Percentiles rank a stretch among this genome's conserved stretches.
These are phyloP conservation scores for Hansenula sp. DNA, from an alignment of 1,139 yeast species.

Conservation along the genomic window DNA sequence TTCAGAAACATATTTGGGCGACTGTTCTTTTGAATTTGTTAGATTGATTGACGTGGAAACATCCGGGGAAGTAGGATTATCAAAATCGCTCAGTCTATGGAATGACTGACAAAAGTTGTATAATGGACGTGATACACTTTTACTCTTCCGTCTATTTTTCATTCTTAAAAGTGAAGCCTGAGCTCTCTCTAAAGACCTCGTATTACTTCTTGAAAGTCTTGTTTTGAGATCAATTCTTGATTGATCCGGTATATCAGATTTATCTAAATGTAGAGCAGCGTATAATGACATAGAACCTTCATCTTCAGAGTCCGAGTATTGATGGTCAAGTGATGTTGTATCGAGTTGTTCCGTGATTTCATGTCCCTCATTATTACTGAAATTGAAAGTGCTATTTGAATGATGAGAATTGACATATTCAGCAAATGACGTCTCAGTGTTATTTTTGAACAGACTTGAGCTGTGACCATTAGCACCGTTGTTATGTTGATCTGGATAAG, in stretches of 20 bases:
- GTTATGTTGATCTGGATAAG: constrained; percentile 3
- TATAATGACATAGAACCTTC: constrained; percentile 41
- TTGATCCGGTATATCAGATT: constrained; percentile 22
- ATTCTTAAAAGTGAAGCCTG: constrained; percentile 65
- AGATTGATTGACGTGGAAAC: constrained; percentile 1
- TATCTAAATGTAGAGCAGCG: constrained; percentile 31
- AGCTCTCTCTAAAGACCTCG: constrained; percentile 57
- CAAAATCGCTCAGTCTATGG: constrained; percentile 8
- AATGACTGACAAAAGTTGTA: constrained; percentile 8
- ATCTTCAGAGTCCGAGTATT: constrained; percentile 20
- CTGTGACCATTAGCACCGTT: constrained; percentile 4
- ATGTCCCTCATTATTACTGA: constrained; percentile 10
- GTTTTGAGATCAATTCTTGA: constrained; percentile 5
- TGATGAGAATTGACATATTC: constrained; percentile 20
- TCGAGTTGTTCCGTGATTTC: constrained; percentile 6
- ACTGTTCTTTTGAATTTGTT: neutral
- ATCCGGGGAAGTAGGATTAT: constrained; percentile 10
- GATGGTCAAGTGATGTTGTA: constrained; percentile 3
- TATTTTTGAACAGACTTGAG: neutral
- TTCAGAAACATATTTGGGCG: constrained; percentile 18
- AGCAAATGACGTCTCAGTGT: constrained; percentile 17
- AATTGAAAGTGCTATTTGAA: constrained; percentile 17
- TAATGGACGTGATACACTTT: constrained; percentile 32
- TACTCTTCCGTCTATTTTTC: constrained; percentile 55
- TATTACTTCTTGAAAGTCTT: constrained; percentile 31